Evolutionary conservation across 192 early-diverging fungal species (phyloP).

Genomic region (Coemansia sp.): DNA sequence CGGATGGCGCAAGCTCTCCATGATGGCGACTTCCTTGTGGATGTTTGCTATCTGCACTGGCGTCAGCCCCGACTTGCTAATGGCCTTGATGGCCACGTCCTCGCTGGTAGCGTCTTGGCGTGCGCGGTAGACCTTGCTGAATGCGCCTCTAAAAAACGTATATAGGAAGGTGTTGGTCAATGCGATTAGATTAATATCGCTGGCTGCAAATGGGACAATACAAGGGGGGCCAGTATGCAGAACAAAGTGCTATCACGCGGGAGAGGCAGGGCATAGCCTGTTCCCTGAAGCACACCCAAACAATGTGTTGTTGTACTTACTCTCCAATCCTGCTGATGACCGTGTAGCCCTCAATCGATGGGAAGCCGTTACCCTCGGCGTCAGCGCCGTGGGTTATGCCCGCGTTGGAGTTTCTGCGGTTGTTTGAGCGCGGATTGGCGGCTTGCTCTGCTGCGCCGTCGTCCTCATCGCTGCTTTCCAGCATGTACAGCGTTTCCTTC

Average conservation of each 20-base stretch:
- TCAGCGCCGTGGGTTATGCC: constrained; percentile 25
- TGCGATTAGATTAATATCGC: neutral
- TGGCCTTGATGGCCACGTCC: constrained; percentile 82
- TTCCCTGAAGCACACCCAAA: neutral
- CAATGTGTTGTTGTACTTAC: constrained; percentile 17
- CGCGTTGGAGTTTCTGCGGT: constrained; percentile 40
- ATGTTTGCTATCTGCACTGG: constrained; percentile 76
- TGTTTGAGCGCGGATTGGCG: neutral
- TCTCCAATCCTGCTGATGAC: constrained; percentile 43
- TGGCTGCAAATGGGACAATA: neutral
- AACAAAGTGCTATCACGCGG: constrained; percentile 1
- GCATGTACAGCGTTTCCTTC: constrained; percentile 22
- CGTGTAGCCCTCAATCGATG: constrained; percentile 49
- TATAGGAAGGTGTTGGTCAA: neutral
- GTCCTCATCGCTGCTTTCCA: constrained; percentile 39
- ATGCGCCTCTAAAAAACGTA: constrained; percentile 67
- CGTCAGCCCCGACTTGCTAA: constrained; percentile 70
- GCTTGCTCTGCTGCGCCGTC: neutral
- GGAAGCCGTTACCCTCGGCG: constrained; percentile 30
- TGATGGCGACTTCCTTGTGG: constrained; percentile 82
- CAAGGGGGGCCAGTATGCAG: neutral
- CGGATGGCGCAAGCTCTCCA: constrained; percentile 72
- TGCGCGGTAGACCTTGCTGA: constrained; percentile 81
- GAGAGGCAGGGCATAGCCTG: neutral
- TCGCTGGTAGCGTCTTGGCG: constrained; percentile 50